phyloP scores from a whole-genome alignment of 306 rosid genomes.

The Rosa chinensis region DNA sequence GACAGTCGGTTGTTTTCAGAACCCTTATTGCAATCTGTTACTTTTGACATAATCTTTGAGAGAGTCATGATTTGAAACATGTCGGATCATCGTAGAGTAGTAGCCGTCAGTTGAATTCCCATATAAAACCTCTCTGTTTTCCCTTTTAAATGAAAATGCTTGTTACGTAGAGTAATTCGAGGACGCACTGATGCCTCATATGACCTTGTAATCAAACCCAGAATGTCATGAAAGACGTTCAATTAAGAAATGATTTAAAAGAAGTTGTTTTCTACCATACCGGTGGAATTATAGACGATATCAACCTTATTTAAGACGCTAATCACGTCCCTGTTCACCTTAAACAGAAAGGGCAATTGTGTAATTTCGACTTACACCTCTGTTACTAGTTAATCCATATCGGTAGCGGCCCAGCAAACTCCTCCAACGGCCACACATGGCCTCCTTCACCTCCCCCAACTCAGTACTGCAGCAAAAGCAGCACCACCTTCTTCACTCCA shows the following conservation, averaged over 20 bases:
- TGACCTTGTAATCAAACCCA: neutral
- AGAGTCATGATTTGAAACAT: neutral
- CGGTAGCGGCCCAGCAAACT: neutral
- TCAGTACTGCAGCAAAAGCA: slow-evolving; percentile 39
- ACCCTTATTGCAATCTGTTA: neutral
- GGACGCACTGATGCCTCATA: neutral
- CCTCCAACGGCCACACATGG: slow-evolving; percentile 60
- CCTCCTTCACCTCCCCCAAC: slow-evolving; percentile 40
- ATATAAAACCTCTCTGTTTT: neutral
- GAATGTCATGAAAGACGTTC: neutral
- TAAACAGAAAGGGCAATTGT: slow-evolving; percentile 1
- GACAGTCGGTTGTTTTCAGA: neutral
- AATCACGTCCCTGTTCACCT: neutral
- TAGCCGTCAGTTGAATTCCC: neutral
- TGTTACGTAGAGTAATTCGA: neutral
- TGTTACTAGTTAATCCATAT: slow-evolving; percentile 1
- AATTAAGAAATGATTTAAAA: neutral
- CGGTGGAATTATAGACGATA: neutral
- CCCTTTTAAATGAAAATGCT: neutral
- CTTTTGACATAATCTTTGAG: neutral
- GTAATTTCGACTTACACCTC: neutral
- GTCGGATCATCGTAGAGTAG: neutral
- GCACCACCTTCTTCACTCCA: slow-evolving; percentile 26
- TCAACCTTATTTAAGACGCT: neutral
- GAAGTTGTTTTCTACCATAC: neutral